phyloP scores from a whole-genome alignment of 257 asterid genomes.

The Salvia splendens region DNA sequence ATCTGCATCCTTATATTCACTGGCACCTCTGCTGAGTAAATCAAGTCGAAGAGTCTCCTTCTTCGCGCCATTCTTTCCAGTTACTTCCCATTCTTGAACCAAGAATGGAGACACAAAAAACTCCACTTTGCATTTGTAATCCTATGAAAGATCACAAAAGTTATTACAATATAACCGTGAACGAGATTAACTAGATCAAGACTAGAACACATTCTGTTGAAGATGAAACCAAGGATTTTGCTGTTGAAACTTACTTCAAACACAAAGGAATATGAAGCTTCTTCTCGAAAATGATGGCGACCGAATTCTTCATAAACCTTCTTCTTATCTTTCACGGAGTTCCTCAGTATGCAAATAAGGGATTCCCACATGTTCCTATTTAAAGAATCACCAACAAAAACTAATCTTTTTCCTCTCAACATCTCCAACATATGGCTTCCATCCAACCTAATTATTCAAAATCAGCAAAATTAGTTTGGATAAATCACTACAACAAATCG shows the following conservation, averaged over 20 bases:
- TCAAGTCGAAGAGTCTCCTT: constrained; percentile 82
- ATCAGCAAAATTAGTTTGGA: constrained; percentile 15
- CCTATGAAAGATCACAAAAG: constrained; percentile 56
- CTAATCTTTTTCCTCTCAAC: constrained; percentile 62
- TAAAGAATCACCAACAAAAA: constrained; percentile 73
- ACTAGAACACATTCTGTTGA: not conserved
- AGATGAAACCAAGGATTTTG: constrained; percentile 5
- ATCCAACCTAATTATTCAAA: constrained; percentile 44
- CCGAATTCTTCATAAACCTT: constrained; percentile 71
- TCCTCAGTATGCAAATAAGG: constrained; percentile 65
- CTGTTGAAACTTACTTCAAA: constrained; percentile 54
- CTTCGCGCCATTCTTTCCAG: constrained; percentile 46
- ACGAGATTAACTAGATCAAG: not conserved
- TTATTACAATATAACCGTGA: constrained; percentile 24
- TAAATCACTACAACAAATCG: not conserved
- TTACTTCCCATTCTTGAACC: constrained; percentile 69
- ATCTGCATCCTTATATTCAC: constrained; percentile 57
- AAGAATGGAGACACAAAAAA: constrained; percentile 69
- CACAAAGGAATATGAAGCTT: constrained; percentile 64
- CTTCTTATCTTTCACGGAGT: constrained; percentile 57
- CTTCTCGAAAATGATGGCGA: constrained; percentile 59
- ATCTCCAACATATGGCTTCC: constrained; percentile 65
- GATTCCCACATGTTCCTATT: constrained; percentile 92
- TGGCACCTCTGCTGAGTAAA: constrained; percentile 49
- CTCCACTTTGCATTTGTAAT: constrained; percentile 67